A percentile compares a stretch with the other conserved stretches of the same genome.
phyloP scores from a whole-genome alignment of 108 stramenopile species.

The Cyclotella cryptica region DNA sequence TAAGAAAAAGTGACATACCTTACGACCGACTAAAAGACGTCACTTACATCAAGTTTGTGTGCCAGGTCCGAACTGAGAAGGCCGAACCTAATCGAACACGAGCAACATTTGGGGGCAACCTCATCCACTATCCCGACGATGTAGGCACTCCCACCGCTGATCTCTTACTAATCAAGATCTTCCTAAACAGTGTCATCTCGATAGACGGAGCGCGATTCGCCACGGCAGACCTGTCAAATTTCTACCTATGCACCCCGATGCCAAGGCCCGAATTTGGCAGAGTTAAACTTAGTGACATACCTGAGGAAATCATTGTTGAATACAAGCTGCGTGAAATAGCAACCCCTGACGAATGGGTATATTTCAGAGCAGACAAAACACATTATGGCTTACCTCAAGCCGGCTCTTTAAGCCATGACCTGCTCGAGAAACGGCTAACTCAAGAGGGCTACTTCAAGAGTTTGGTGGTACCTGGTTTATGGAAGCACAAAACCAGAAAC shows the following conservation, averaged over 20 bases:
- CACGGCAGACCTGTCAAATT: constrained; percentile 55
- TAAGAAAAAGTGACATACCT: constrained; percentile 33
- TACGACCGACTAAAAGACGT: constrained; percentile 25
- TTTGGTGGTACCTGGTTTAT: constrained; percentile 42
- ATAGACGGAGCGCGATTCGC: constrained; percentile 36
- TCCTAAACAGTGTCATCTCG: constrained; percentile 58
- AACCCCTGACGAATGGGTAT: constrained; percentile 15
- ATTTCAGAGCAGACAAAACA: constrained; percentile 7
- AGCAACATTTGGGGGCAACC: constrained; percentile 31
- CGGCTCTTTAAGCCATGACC: constrained; percentile 47
- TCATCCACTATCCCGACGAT: constrained; percentile 33
- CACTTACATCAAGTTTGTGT: constrained; percentile 15
- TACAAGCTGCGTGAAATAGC: constrained; percentile 31
- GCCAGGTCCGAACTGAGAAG: background rate
- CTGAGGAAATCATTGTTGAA: constrained; percentile 39
- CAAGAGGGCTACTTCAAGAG: constrained; percentile 33
- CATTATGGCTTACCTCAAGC: constrained; percentile 17
- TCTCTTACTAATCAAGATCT: constrained; percentile 24
- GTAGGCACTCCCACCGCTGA: constrained; percentile 34
- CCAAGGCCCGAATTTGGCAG: constrained; percentile 47
- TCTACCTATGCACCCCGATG: constrained; percentile 55
- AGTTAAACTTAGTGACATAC: constrained; percentile 35
- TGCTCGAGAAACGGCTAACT: constrained; percentile 21
- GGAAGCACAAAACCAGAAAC: constrained; percentile 33
- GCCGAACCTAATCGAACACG: background rate